These are phyloP conservation scores for Pseudozyma pruni DNA, from an alignment of 1,284 basidiomycete genomes.

Conservation along the genomic window DNA sequence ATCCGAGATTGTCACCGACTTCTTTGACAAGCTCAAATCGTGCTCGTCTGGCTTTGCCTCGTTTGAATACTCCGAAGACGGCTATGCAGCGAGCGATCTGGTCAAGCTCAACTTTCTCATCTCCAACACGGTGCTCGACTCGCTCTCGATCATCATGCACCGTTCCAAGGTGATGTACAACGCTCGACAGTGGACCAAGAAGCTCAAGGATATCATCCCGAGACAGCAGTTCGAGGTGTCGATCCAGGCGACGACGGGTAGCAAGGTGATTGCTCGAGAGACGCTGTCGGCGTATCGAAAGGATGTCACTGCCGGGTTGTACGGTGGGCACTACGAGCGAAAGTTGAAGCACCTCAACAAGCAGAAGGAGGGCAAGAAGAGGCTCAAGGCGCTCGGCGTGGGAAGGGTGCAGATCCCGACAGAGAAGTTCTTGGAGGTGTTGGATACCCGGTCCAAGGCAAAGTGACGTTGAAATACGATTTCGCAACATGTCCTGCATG, in stretches of 20 bases:
- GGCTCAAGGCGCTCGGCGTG: slow-evolving; percentile 59
- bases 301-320: slow-evolving; percentile 93
- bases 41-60: slow-evolving; percentile 64
- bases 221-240: slow-evolving; percentile 89
- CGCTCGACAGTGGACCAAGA: slow-evolving; percentile 58
- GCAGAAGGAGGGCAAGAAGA: slow-evolving; percentile 66
- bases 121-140: slow-evolving; percentile 60
- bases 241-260: slow-evolving; percentile 75
- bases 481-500: no score
- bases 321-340: slow-evolving; percentile 76
- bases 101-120: slow-evolving; percentile 65
- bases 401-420: slow-evolving; percentile 62
- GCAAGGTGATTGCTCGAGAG: slow-evolving; percentile 87
- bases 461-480: slow-evolving; percentile 4
- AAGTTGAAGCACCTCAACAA: slow-evolving; percentile 64
- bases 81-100: slow-evolving; percentile 56
- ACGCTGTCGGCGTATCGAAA: slow-evolving; percentile 71
- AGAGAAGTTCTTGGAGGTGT: slow-evolving; percentile 45
- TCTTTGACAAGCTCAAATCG: slow-evolving; percentile 67
- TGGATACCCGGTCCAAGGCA: slow-evolving; percentile 41
- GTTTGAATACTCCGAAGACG: slow-evolving; percentile 63
- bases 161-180: slow-evolving; percentile 55
- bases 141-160: slow-evolving; percentile 62
- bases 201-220: slow-evolving; percentile 72
- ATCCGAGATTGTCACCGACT: slow-evolving; percentile 66